These are phyloP conservation scores for Adansonia grandidieri DNA, from an alignment of 441 rosid species.

Conservation along the genomic window DNA sequence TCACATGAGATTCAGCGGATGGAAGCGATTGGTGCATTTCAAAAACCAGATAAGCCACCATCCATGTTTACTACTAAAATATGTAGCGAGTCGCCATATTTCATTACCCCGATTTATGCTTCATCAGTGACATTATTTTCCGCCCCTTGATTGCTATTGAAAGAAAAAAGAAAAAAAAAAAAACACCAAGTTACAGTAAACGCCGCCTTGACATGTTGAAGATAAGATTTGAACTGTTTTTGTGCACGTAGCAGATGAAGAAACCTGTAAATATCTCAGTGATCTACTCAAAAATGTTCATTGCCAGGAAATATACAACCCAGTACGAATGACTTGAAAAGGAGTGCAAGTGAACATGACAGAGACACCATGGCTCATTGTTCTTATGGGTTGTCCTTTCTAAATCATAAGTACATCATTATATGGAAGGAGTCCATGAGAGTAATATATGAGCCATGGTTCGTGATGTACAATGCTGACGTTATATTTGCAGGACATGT, in stretches of 20 bases:
- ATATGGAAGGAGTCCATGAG: conserved; percentile 97
- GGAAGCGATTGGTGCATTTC: conserved; percentile 56
- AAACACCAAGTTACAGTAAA: no score
- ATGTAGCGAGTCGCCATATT: no score
- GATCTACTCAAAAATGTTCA: neutral
- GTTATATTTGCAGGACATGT: conserved; percentile 87
- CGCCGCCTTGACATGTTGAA: no score
- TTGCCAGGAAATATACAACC: conserved; percentile 70
- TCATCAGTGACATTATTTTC: no score
- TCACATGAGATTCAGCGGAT: conserved; percentile 50
- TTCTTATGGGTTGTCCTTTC: conserved; percentile 79
- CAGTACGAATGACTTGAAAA: conserved; percentile 73
- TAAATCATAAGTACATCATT: conserved; percentile 80
- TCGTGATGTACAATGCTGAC: conserved; percentile 77
- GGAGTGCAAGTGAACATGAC: conserved; percentile 75
- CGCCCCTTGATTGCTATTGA: no score
- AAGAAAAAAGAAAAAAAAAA: no score
- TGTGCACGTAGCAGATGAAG: neutral
- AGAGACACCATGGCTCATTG: conserved; percentile 90
- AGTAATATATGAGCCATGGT: conserved; percentile 73
- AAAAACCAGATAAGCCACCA: conserved; percentile 47
- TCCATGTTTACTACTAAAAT: conserved; percentile 49
- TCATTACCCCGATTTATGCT: no score
- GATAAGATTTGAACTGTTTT: no score
- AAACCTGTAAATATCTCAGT: neutral